Conservation (phyloP, 352 stramenopile genomes). For the Pythium guiyangense region DNA sequence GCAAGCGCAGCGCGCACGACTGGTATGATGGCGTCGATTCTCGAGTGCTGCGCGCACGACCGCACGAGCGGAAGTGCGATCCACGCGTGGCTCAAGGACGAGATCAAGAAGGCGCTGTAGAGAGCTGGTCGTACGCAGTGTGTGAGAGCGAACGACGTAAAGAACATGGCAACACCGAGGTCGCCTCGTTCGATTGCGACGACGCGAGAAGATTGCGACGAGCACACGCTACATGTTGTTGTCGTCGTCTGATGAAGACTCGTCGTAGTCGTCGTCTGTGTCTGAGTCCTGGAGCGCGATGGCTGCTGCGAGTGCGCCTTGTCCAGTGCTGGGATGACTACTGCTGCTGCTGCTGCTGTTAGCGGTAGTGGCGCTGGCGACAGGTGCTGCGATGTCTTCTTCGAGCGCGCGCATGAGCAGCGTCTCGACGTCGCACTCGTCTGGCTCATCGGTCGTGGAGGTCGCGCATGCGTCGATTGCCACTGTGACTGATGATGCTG, state of each 20-base stretch:
- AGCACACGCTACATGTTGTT: neutral
- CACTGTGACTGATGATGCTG: no score
- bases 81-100: slow-evolving; percentile 36
- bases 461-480: no score
- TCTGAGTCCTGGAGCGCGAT: slow-evolving; percentile 10
- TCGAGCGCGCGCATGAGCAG: slow-evolving; percentile 14
- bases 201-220: no score
- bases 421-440: slow-evolving; percentile 2
- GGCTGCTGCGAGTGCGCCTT: no score
- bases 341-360: no score
- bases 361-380: no score
- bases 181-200: neutral
- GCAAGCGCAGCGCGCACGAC: slow-evolving; percentile 18
- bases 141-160: no score
- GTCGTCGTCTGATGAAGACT: slow-evolving; percentile 12
- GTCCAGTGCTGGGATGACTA: no score
- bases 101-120: slow-evolving; percentile 33
- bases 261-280: slow-evolving; percentile 29
- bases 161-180: neutral
- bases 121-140: neutral
- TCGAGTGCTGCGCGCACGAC: slow-evolving; percentile 45
- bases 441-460: neutral
- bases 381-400: slow-evolving; percentile 6
- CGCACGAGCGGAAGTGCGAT: slow-evolving; percentile 34
- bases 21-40: slow-evolving; percentile 34